Evolutionary conservation across 148 eudicot genomes (phyloP), one percentile per base, ranked within the genome.

Genomic region (Limonium bicolor): DNA sequence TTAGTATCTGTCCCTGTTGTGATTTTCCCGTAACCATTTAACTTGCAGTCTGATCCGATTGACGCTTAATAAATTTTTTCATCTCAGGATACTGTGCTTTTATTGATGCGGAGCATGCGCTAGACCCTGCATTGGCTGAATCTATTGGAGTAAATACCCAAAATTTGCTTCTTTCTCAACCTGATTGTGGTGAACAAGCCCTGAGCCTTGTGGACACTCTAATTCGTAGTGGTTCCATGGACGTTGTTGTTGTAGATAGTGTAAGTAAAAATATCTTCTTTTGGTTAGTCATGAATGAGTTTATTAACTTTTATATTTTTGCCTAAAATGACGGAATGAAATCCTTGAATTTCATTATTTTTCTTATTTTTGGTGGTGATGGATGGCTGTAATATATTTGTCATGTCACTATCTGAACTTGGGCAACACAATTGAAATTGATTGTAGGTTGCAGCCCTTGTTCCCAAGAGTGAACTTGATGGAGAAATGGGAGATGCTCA

Each of bases 401-500:
- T n/a, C n/a, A n/a, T n/a, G n/a, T n/a, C n/a, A n/a, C n/a, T n/a
- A n/a, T n/a, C n/a, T n/a, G n/a, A n/a, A n/a, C n/a, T n/a, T n/a
- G n/a, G n/a, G n/a, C n/a, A n/a, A n/a, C 4, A 4, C 11, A 16
- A 4, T 10, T 34, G 37, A n/a, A n/a, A n/a, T n/a, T n/a, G 41
- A 25, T 39, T 32, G 51, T 67, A 85, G 99, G 99, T 92, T 33
- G 99, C 99, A 51, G 99, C 99, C 33, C 78, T 92, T 36, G 99
- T 92, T 25, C 99, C 99, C 7, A 92, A 78, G 68, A 80, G 85
- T 56, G 99, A 90, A 63, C 95, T 84, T 50, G 99, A 90, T 36
- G 99, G 99, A 54, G 99, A 90, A 66, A 90, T 90, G 95, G 95
- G 95, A 30, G 99, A 90, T 63, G 99, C 99, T 14, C 99, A 90